Conservation (phyloP, 768 basidiomycete species). For the Amanita polypyramis region DNA sequence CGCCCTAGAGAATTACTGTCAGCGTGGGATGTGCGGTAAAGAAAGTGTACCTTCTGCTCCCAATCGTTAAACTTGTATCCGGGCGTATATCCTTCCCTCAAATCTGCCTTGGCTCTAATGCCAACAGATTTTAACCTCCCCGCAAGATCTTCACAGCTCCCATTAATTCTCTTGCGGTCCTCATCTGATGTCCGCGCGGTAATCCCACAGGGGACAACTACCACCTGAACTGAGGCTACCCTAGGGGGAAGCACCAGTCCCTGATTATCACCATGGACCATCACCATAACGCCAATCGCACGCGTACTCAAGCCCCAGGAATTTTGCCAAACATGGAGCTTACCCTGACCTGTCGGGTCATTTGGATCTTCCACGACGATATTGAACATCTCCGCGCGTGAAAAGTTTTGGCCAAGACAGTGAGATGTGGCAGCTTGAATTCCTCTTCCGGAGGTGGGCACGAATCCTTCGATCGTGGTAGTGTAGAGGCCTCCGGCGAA, state of each 20-base stretch:
- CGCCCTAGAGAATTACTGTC: slow-evolving; percentile 48
- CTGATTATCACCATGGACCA: slow-evolving; percentile 98
- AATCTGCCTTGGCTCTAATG: slow-evolving; percentile 80
- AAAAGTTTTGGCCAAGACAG: slow-evolving; percentile 98
- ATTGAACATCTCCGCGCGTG: slow-evolving; percentile 92
- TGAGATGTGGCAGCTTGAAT: slow-evolving; percentile 98
- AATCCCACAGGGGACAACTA: slow-evolving; percentile 90
- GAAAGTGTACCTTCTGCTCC: slow-evolving; percentile 78
- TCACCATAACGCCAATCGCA: slow-evolving; percentile 97
- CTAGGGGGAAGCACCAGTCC: slow-evolving; percentile 95
- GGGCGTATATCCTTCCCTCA: slow-evolving; percentile 93
- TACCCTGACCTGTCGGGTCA: slow-evolving; percentile 52
- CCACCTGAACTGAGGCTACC: slow-evolving; percentile 86
- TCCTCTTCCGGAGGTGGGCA: slow-evolving; percentile 93
- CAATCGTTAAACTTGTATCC: slow-evolving; percentile 99
- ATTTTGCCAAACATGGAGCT: slow-evolving; percentile 93
- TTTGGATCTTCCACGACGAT: slow-evolving; percentile 94
- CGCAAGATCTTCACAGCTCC: slow-evolving; percentile 70
- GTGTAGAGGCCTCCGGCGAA: slow-evolving; percentile 98
- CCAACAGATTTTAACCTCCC: slow-evolving; percentile 60
- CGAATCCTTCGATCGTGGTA: slow-evolving; percentile 96
- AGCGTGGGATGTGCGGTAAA: not conserved
- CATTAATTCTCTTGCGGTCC: slow-evolving; percentile 60
- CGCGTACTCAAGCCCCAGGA: slow-evolving; percentile 98
- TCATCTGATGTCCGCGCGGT: slow-evolving; percentile 73